Evolutionary conservation across 1,284 basidiomycete genomes (phyloP), one percentile per base, ranked within the genome.

Genomic region (Cryptococcus sp.): DNA sequence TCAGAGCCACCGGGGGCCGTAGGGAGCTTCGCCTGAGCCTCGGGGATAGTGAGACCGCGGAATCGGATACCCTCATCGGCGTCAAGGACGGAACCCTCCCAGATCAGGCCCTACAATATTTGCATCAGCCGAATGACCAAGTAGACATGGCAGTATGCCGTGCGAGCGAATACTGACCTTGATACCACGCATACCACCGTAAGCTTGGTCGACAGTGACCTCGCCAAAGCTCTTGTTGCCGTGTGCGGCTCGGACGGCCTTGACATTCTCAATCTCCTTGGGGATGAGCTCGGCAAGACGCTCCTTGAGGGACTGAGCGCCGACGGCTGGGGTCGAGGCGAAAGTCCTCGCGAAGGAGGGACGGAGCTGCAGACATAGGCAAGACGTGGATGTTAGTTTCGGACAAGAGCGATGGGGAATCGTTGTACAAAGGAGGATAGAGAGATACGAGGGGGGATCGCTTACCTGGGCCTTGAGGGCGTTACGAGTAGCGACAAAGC

Each of bases 41-140:
- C 93, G 49, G 90, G 89, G 75, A 94, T 94, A 64, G 91, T 91
- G 80, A 90, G 89, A 63, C 90, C 91, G 75, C 91, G 88, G 87
- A 96, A 96, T 66, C 93, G 91, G 74, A 96, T 97, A 65, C 93
- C 93, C 83, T 96, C 93, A 75, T 95, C 92, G 61, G 93, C 85
- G 77, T 96, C 93, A 67, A 97, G 87, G 62, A 97, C 93, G 61
- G 93, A 97, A 60, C 82, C 93, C 71, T 97, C 93, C 93, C 93
- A 96, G 70, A 96, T 90, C 69, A 96, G 80, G 63, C 78, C 79
- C 75, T 76, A 54, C 13, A 30, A 56, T 35, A 27, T 20, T 1
- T 23, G 1, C 2, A 16, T 48, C 39, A 55, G 45, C 54, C 39
- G 38, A n/a, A n/a, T 11, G 16, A 13, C 23, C 23, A 17, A 16